Base-by-base conservation (phyloP, 2,329 filamentous ascomycete species). In the Calonectria pseudoturangicola region DNA sequence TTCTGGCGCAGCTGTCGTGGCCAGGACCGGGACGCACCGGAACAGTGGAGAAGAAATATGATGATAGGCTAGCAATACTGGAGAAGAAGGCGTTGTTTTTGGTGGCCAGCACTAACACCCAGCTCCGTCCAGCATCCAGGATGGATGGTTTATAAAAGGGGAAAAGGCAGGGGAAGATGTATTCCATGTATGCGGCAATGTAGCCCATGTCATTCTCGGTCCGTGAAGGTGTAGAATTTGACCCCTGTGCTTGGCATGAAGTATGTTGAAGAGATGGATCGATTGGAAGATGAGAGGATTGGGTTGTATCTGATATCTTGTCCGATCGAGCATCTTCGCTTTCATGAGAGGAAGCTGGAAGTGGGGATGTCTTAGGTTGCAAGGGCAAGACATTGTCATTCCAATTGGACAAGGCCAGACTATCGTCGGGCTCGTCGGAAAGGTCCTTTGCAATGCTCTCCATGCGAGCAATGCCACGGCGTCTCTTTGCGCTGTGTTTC, bases 81-180 rank as follows among this genome's bases (percentile, higher is more conserved):
- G 89, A 87, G 76, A 87, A 88, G 25, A 90, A 81, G 3, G 87
- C 84, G 68, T 86, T 86, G 78, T 87, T 89, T 50, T 84, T 86
- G 48, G 86, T 83, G 10, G 90, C 83, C 67, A 89, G 81, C n/a
- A 86, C 84, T n/a, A 91, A 80, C 27, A 91, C 82, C 89, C 89
- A 91, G n/a, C 85, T 85, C 56, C 87, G 85, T 9, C 89, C 89
- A 27, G 87, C 86, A 73, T 88, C 82, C 8, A 87, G 80, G 1
- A 89, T 73, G 3, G 84, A 82, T 0, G 89, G 89, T 3, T 84
- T 85, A 79, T 90, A 91, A 74, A 90, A 89, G 1, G 90, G 89
- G 75, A 88, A 90, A 3, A 90, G 80, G 68, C 89, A 88, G 0
- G 89, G 89, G 70, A 91, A 85, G 10, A 85, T 76, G 30, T 77